Base-by-base conservation (phyloP, 768 basidiomycete genomes). In the Hygrophorus russula region DNA sequence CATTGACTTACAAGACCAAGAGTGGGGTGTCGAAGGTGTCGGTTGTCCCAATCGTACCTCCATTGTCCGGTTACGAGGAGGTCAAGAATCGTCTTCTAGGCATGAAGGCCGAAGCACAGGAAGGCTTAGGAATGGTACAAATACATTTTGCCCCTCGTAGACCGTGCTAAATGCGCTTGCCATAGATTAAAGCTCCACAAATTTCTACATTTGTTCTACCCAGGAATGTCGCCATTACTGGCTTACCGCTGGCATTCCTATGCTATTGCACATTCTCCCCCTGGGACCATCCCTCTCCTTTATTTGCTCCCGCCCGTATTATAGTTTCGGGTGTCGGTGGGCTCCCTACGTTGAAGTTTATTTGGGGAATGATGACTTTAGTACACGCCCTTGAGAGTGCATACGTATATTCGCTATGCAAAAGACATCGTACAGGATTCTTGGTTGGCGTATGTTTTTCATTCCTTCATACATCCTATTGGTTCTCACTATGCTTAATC, bases 31-130 rank as follows among this genome's bases (percentile, higher is more conserved):
- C 63, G 48, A 71, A 73, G 49, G 66, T 65, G 7, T 73, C 80
- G 0, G 58, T 54, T 2, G 69, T 90, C 14, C 58, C 63, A 4
- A 77, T 91, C 37, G 74, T 83, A 15, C 88, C 88, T 0, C 84
- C 81, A 2, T 64, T 91, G 24, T 51, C 63, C 3, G 78, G 80
- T 0, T 89, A 89, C 53, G 81, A 85, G 1, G 86, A 87, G 29
- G 85, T 90, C 18, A 88, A 87, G 54, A 83, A 84, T 2, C 75
- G 87, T 7, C 57, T 90, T 17, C 61, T 89, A 15, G 68, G 75
- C 44, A 90, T 89, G 87, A 88, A 86, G 54, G 77, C 77, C 0
- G 68, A 83, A 18, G 82, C 87, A 0, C 82, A 89, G 54, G 84
- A 84, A 55, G 71, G 76, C 1, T 70, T 90, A 13, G 86, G 87